Base-by-base conservation (phyloP, 208 protist species). In the Paratrypanosoma confusum region DNA sequence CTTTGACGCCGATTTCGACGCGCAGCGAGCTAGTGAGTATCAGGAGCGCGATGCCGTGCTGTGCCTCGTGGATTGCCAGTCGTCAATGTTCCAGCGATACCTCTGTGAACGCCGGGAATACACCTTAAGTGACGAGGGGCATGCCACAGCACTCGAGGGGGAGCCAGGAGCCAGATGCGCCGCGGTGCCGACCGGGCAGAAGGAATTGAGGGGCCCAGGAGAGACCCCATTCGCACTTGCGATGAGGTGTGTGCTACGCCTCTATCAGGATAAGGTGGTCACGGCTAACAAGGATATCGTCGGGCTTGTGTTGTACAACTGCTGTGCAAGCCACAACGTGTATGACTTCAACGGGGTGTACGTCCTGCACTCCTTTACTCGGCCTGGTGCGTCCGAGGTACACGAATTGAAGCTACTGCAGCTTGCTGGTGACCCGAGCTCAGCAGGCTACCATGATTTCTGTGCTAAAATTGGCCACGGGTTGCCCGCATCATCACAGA, bases 251-350 rank as follows among this genome's bases (percentile, higher is more conserved):
- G 59, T 85, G 18, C 45, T 66, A 14, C 37, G 44, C 3, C 42
- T 92, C 16, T 72, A 77, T 40, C 47, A 69, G 24, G 73, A 81
- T 17, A 92, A 84, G 48, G 44, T 81, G 0, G 51, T 85, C n/a
- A 53, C 38, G 6, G 57, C 54, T 23, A 57, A 62, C 27, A 50
- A 56, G 8, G 79, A 92, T 37, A n/a, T 81, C 14, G 36, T 86
- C 18, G 72, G 61, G 2, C 46, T 92, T n/a, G 61, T 77, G 31
- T 58, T 92, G 18, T 92, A 82, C 65, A 78, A 83, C 48, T 85
- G 79, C 23, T 57, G 38, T 1, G 16, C 40, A 24, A 26, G 26
- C 4, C 26, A 29, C 24, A 73, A 71, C 47, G 25, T 52, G 1
- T 69, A 58, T 23, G 62, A 58, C 11, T 59, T 81, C 21, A 51